Percentiles rank a stretch among this genome's conserved stretches.
Evolutionary conservation across 768 basidiomycete genomes (phyloP).

Genomic region (Porphyrellus cyaneotinctus): DNA sequence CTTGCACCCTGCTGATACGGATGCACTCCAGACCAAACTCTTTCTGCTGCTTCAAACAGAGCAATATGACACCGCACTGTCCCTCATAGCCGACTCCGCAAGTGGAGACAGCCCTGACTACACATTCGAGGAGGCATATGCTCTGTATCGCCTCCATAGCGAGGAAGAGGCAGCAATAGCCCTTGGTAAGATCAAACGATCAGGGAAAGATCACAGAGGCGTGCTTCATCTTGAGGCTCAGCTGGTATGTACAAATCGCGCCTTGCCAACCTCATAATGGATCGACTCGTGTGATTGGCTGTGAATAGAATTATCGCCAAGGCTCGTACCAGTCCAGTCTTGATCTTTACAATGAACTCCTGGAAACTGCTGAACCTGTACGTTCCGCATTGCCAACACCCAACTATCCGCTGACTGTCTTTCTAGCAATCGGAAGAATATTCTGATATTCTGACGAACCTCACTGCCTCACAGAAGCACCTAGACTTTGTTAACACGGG

Average conservation of each 20-base stretch:
- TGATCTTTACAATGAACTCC: constrained; percentile 74
- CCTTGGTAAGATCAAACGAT: constrained; percentile 45
- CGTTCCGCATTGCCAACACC: constrained; percentile 29
- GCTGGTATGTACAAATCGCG: constrained; percentile 50
- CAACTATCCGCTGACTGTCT: constrained; percentile 4
- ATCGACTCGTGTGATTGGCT: constrained; percentile 12
- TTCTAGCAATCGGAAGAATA: constrained; percentile 80
- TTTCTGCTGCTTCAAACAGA: constrained; percentile 86
- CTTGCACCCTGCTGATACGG: constrained; percentile 59
- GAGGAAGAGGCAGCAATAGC: constrained; percentile 62
- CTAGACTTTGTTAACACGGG: constrained; percentile 78
- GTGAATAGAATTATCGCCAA: constrained; percentile 66
- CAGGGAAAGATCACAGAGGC: constrained; percentile 51
- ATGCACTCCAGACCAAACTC: constrained; percentile 80
- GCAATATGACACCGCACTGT: constrained; percentile 67
- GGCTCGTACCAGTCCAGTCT: constrained; percentile 71
- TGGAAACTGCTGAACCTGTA: constrained; percentile 76
- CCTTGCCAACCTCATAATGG: constrained; percentile 17
- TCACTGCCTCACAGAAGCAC: constrained; percentile 75
- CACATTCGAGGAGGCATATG: constrained; percentile 74
- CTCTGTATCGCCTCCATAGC: constrained; percentile 78
- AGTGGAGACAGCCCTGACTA: constrained; percentile 11
- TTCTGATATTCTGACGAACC: constrained; percentile 81
- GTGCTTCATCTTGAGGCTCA: constrained; percentile 83
- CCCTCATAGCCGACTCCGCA: constrained; percentile 41